Evolutionary conservation across 371 early-diverging fungal species (phyloP).

Genomic region (Coemansia sp.): DNA sequence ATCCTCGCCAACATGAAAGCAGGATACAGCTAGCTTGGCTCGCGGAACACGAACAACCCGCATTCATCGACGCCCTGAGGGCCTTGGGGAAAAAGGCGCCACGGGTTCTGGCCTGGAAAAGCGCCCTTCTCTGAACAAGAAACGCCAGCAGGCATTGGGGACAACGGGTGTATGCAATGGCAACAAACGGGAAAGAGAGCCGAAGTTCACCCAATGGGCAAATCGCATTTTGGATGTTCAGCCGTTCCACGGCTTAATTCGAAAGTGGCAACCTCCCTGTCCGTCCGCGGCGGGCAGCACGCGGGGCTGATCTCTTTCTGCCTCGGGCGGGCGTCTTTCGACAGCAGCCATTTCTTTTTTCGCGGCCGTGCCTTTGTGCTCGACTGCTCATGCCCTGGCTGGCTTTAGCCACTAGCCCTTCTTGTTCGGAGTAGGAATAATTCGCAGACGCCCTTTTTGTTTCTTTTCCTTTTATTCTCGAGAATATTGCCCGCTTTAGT

Average conservation of each 20-base stretch:
- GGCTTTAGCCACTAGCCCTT: background rate
- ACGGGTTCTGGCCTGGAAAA: no score
- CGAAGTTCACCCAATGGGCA: no score
- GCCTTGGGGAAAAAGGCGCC: no score
- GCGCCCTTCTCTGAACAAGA: no score
- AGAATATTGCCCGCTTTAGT: no score
- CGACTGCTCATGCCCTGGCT: background rate
- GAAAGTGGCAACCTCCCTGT: background rate
- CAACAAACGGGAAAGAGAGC: no score
- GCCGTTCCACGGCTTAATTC: conserved; percentile 1
- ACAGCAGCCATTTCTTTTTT: background rate
- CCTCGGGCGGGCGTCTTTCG: background rate
- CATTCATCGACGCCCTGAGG: no score
- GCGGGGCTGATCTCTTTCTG: background rate
- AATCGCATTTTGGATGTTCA: background rate
- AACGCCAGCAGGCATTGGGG: no score
- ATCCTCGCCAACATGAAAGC: no score
- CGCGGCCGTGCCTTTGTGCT: background rate
- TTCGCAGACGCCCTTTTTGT: background rate
- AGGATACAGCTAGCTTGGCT: no score
- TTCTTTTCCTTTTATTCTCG: background rate
- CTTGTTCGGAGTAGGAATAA: background rate
- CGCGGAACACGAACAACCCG: no score
- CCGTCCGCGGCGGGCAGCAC: background rate
- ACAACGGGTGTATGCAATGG: no score